Evolutionary conservation across 208 protist genomes (phyloP), one percentile per base, ranked within the genome.

Genomic region (Trypanosoma mega): DNA sequence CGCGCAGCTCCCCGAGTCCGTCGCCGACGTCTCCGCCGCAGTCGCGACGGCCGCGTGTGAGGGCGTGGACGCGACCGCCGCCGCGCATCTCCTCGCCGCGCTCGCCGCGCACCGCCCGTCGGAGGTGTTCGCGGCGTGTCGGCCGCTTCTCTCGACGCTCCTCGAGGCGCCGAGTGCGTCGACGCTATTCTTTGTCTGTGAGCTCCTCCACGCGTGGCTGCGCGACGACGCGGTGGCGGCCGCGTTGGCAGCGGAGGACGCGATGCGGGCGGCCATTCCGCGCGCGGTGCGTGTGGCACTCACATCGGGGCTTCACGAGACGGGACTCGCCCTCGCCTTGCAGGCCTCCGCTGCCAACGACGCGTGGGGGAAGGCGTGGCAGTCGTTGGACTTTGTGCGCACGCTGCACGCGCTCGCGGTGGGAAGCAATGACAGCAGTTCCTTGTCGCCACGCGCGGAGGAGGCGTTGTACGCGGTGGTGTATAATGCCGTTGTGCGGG

Each of bases 401-500:
- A n/a, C n/a, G n/a, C n/a, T n/a, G n/a, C n/a, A n/a, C n/a, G n/a
- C n/a, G n/a, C n/a, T n/a, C n/a, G n/a, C n/a, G n/a, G n/a, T n/a
- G n/a, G n/a, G n/a, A n/a, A n/a, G n/a, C n/a, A n/a, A n/a, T n/a
- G n/a, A n/a, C n/a, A n/a, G n/a, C n/a, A n/a, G n/a, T n/a, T n/a
- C n/a, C n/a, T n/a, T n/a, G n/a, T 44, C 53, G 14, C 46, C 55
- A 21, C 53, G 63, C 16, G 1, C 37, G 26, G 47, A 70, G 48
- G 63, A 70, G 37, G 63, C 21, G 2, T 20, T 70, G 1, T 70
- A 61, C 55, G 53, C 63, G 8, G 23, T 63, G 30, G 30, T 70
- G 16, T 70, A 70, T 37, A 70, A 70, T 45, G 5, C 63, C 14
- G 46, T 63, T 16, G 31, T 70, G 0, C 63, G 61, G 39, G 53